These are phyloP conservation scores for Psilocybe mexicana DNA, from an alignment of 1,284 basidiomycete genomes.

Conservation along the genomic window DNA sequence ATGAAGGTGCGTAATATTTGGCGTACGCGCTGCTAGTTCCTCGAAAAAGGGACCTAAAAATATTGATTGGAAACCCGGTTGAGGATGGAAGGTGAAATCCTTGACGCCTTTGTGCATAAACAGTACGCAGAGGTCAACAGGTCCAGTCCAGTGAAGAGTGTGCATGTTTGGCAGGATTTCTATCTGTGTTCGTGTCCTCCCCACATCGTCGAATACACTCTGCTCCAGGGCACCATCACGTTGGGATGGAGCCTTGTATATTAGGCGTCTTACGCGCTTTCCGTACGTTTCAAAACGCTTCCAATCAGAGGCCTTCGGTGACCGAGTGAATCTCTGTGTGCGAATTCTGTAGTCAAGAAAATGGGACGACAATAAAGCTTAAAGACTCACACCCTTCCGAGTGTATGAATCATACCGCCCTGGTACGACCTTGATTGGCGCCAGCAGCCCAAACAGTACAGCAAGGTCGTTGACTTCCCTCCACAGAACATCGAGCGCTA, in stretches of 20 bases:
- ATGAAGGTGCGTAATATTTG: conserved; percentile 41
- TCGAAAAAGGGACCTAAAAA: conserved; percentile 42
- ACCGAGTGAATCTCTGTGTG: conserved; percentile 39
- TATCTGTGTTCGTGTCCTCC: conserved; percentile 50
- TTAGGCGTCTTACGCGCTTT: conserved; percentile 49
- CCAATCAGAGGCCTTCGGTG: conserved; percentile 56
- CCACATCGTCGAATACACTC: conserved; percentile 52
- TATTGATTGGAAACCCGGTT: conserved; percentile 17
- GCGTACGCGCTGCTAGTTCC: conserved; percentile 54
- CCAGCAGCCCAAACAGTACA: conserved; percentile 48
- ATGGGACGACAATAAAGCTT: not conserved
- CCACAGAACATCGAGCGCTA: conserved; percentile 55
- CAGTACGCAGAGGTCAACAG: conserved; percentile 32
- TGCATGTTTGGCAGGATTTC: conserved; percentile 57
- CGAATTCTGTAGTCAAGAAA: not conserved
- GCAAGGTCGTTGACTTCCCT: conserved; percentile 45
- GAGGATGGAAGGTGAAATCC: conserved; percentile 31
- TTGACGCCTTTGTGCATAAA: conserved; percentile 43
- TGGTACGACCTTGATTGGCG: conserved; percentile 23
- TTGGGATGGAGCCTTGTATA: conserved; percentile 20
- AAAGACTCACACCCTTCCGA: conserved; percentile 22
- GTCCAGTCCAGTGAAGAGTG: conserved; percentile 38
- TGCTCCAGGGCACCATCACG: conserved; percentile 11
- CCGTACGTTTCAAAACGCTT: conserved; percentile 54
- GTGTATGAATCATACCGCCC: not conserved